Evolutionary conservation across 1,139 yeast genomes (phyloP).

Genomic region (Pichia inconspicua): DNA sequence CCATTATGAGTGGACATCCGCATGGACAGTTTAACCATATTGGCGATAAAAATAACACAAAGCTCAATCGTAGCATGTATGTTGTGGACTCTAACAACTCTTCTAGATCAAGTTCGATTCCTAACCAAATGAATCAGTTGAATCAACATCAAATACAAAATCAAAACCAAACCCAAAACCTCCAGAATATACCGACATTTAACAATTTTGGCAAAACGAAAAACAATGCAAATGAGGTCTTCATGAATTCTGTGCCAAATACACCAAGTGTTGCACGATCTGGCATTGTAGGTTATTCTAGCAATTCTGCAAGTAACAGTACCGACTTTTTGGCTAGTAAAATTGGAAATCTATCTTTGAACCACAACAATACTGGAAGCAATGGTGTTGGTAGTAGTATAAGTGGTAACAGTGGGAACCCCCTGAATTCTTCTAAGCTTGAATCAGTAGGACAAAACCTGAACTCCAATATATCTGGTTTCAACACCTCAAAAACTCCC

Average conservation of each 20-base stretch:
- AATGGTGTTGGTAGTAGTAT: slow-evolving; percentile 3
- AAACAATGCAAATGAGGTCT: not conserved
- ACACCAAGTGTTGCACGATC: not conserved
- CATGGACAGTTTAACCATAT: slow-evolving; percentile 18
- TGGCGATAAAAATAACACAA: not conserved
- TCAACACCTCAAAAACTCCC: not conserved
- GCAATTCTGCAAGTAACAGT: not conserved
- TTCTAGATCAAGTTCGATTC: slow-evolving; percentile 13
- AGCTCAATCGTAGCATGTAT: not conserved
- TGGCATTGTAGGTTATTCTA: not conserved
- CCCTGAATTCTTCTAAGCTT: not conserved
- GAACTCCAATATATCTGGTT: not conserved
- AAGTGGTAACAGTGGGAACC: slow-evolving; percentile 1
- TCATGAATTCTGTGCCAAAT: not conserved
- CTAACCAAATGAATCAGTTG: slow-evolving; percentile 9
- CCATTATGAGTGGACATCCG: slow-evolving; percentile 27
- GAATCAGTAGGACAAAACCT: not conserved
- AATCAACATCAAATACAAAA: not conserved
- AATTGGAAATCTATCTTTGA: slow-evolving; percentile 22
- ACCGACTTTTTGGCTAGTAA: slow-evolving; percentile 17
- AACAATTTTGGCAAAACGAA: not conserved
- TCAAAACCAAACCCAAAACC: too few relatives aligned
- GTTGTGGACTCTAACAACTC: slow-evolving; percentile 6
- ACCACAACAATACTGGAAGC: slow-evolving; percentile 10
- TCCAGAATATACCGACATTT: not conserved